phyloP scores from a whole-genome alignment of 2,329 filamentous ascomycete species.

The Colletotrichum spinosum region DNA sequence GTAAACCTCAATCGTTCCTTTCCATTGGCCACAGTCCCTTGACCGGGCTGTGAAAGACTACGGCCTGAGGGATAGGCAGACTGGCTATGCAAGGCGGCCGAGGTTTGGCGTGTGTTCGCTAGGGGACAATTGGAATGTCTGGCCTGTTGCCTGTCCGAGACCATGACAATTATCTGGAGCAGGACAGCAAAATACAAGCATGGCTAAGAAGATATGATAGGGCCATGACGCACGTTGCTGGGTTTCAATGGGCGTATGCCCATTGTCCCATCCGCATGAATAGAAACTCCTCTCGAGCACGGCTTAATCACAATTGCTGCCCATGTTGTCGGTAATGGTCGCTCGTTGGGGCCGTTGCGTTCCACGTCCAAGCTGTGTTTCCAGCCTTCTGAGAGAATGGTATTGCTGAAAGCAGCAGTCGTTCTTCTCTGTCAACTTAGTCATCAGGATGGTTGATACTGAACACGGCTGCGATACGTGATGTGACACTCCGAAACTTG shows the following conservation, averaged over 20 bases:
- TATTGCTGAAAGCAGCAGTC: slow-evolving; percentile 26
- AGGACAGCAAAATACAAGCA: not conserved
- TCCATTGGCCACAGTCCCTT: too few species aligned
- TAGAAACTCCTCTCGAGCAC: slow-evolving; percentile 12
- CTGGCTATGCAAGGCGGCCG: slow-evolving; percentile 2
- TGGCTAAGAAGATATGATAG: not conserved
- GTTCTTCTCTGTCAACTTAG: slow-evolving; percentile 25
- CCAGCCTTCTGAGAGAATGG: slow-evolving; percentile 15
- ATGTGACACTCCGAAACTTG: slow-evolving; percentile 21
- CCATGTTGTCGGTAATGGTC: slow-evolving; percentile 8
- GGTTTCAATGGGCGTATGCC: slow-evolving; percentile 15
- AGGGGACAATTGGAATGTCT: slow-evolving; percentile 27
- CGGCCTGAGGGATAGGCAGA: too few species aligned
- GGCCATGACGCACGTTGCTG: slow-evolving; percentile 1
- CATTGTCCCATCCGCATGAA: slow-evolving; percentile 34
- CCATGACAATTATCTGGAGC: slow-evolving; percentile 2
- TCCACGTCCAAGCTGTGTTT: slow-evolving; percentile 14
- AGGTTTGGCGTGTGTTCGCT: slow-evolving; percentile 23
- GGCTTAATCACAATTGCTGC: slow-evolving; percentile 17
- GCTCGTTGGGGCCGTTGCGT: slow-evolving; percentile 23
- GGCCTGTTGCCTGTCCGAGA: not conserved
- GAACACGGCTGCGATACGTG: slow-evolving; percentile 3
- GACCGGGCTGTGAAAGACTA: too few species aligned
- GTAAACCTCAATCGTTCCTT: too few species aligned
- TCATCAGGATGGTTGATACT: slow-evolving; percentile 21